Evolutionary conservation across 169 alveolate species (phyloP).

Genomic region (Theileria annulata): DNA sequence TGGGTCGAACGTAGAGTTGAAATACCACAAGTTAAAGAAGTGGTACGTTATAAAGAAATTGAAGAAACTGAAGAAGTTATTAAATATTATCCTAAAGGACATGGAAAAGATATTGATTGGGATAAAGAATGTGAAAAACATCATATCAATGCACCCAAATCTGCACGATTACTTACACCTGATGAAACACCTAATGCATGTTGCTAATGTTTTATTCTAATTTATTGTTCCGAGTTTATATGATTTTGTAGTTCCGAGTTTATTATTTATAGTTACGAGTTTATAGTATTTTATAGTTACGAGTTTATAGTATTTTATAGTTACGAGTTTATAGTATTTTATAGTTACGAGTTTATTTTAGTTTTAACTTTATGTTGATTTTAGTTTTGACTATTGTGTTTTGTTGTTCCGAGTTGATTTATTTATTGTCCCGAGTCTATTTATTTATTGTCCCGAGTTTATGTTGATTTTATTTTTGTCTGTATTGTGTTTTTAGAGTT

Average conservation of each 20-base stretch:
- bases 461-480: too few relatives aligned
- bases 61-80: constrained; percentile 85
- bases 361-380: too few relatives aligned
- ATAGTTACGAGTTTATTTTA: too few relatives aligned
- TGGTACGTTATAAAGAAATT: constrained; percentile 83
- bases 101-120: constrained; percentile 76
- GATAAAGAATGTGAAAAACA: constrained; percentile 75
- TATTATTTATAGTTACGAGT: too few relatives aligned
- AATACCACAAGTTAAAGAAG: constrained; percentile 84
- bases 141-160: constrained; percentile 27
- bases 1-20: constrained; percentile 85
- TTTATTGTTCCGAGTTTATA: not conserved
- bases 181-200: constrained; percentile 30
- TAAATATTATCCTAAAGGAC: constrained; percentile 78
- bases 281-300: too few relatives aligned
- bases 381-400: too few relatives aligned
- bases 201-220: constrained; percentile 4
- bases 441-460: too few relatives aligned
- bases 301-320: too few relatives aligned
- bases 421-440: too few relatives aligned
- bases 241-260: not conserved
- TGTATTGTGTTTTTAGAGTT: too few relatives aligned
- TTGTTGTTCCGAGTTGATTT: too few relatives aligned
- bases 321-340: too few relatives aligned
- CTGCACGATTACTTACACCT: not conserved